Base-by-base conservation (phyloP, 192 early-diverging fungal species). In the Nowakowskiella sp. region DNA sequence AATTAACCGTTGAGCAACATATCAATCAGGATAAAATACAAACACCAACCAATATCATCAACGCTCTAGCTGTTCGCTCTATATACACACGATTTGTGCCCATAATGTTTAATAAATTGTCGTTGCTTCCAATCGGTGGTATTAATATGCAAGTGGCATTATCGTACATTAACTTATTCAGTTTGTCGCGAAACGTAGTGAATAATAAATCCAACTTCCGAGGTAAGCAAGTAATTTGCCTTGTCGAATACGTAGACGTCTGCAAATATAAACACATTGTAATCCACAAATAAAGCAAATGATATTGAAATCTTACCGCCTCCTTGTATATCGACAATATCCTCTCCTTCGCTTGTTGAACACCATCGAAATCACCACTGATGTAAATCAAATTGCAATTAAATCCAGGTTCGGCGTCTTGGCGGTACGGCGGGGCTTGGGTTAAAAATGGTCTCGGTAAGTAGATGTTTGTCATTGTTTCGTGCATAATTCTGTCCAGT, bases 151-250 rank as follows among this genome's bases (percentile, higher is more conserved):
- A 70, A 13, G 78, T 67, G 31, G 76, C 87, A 71, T 91, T 91
- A 55, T 91, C 85, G 29, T 65, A 60, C 84, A 87, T 86, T 51
- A 91, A 85, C 53, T 76, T 67, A 13, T 64, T 58, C 6, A 91
- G 52, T 31, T 80, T 65, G 44, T 83, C 77, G 29, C 74, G 78
- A 28, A 80, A 61, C 51, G 78, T 73, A 9, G 77, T 66, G 23
- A 84, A 60, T 59, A 91, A 70, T 87, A 86, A 91, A 56, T 91
- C 88, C 55, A 88, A 55, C 53, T 91, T 91, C 25, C 85, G 74
- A 6, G 82, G 81, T 5, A 82, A 57, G 42, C 75, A 69, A 13
- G 36, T 65, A 57, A 73, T 64, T 57, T 53, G 67, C 64, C 74
- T 81, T 22, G 32, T 26, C n/a, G 64, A 28, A 43, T 61, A 34